A percentile compares a stretch with the other conserved stretches of the same genome.
Conservation (phyloP, 2,329 filamentous ascomycete genomes). For the Fusarium chaquense region DNA sequence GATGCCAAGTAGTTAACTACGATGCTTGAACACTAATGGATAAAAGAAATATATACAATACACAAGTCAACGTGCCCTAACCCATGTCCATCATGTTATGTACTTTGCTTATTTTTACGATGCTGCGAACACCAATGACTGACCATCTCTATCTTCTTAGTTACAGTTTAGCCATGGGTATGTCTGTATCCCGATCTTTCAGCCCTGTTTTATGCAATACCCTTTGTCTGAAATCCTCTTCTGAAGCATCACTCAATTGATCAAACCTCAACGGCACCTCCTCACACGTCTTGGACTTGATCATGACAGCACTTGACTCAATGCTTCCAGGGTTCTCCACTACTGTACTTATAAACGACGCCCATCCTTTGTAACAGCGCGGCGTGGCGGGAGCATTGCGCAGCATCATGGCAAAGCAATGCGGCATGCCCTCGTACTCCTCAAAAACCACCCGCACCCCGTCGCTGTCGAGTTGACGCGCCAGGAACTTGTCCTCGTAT, state of each 20-base stretch:
- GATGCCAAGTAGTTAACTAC: neutral
- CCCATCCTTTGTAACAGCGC: conserved; percentile 68
- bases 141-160: neutral
- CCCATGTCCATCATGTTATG: neutral
- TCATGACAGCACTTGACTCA: conserved; percentile 56
- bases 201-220: conserved; percentile 50
- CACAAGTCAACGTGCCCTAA: neutral
- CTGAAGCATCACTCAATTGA: conserved; percentile 57
- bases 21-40: neutral
- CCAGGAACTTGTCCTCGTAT: conserved; percentile 74
- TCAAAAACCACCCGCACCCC: conserved; percentile 74
- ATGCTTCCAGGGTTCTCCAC: conserved; percentile 53
- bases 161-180: conserved; percentile 49
- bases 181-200: conserved; percentile 6
- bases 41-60: neutral
- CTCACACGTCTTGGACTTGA: conserved; percentile 65
- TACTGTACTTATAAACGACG: conserved; percentile 64
- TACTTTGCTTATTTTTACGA: neutral
- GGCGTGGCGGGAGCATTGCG: conserved; percentile 57
- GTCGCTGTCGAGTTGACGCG: conserved; percentile 65
- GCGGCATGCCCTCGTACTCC: conserved; percentile 85
- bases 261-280: conserved; percentile 61
- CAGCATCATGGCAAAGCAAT: conserved; percentile 75
- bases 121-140: neutral
- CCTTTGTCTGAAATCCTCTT: conserved; percentile 58